Base-by-base conservation (phyloP, 768 basidiomycete genomes). In the Boletellus sp. region DNA sequence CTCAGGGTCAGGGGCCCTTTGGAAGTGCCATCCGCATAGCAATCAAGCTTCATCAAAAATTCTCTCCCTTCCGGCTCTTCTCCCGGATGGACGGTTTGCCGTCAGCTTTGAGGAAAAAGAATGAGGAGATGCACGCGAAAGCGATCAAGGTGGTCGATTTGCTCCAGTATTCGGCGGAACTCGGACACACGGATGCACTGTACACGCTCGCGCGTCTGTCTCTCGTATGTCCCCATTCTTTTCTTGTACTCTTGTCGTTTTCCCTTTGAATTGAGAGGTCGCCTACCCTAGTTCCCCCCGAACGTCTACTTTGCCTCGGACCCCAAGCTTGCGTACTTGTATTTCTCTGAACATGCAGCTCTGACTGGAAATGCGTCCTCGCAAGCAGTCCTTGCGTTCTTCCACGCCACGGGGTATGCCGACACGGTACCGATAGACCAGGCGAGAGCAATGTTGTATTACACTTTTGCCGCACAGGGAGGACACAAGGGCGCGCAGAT, bases 401-500 rank as follows among this genome's bases (percentile, higher is more conserved):
- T 97, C 65, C 72, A 96, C 60, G 79, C 92, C 9, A 87, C 92
- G 0, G 94, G 94, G 3, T 95, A 90, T 60, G 78, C 77, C 44
- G 74, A 74, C 39, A 68, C 84, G 6, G 78, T 81, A 11, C 74
- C 79, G 1, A 74, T 83, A 0, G 79, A 89, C 51, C 86, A 90
- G 65, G 84, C 85, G 13, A 84, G 84, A 68, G 93, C 94, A 0
- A 84, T 95, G 54, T 75, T 98, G 0, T 89, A 95, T 60, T 93
- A 94, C 65, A 96, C 94, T 0, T 98, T 98, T 60, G 85, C 94
- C 4, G 94, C 92, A 1, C 84, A 94, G 44, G 86, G 87, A 2
- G 90, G 87, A 0, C 80, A 94, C 69, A 83, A 84, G 58, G 87
- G 88, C 6, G 89, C 95, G 0, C 85, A 94, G 65, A 94, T 95